Conservation (phyloP, 768 basidiomycete species). For the Termitomyces titanicus region DNA sequence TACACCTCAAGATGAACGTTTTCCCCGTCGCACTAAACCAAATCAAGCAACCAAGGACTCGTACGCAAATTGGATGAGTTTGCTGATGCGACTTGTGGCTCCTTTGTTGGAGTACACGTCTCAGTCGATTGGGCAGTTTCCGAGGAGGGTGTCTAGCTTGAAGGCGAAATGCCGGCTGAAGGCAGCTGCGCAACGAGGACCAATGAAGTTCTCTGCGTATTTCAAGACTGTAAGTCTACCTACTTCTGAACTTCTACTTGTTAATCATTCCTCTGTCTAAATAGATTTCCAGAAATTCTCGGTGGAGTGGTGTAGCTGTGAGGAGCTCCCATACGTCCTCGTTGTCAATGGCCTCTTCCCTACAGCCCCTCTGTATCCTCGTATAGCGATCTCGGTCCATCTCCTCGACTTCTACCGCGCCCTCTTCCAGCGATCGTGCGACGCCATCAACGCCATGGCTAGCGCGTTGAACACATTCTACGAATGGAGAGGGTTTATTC, state of each 20-base stretch:
- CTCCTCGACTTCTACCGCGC: slow-evolving; percentile 28
- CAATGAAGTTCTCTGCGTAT: no score
- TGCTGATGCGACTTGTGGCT: no score
- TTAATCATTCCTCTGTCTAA: background rate
- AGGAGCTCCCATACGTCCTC: slow-evolving; percentile 18
- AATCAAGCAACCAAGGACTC: no score
- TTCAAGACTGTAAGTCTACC: slow-evolving; percentile 1
- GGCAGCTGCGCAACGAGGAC: no score
- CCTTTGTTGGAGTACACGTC: no score
- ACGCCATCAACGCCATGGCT: slow-evolving; percentile 29
- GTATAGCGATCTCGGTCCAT: slow-evolving; percentile 25
- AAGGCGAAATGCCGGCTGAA: no score
- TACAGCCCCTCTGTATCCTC: slow-evolving; percentile 19
- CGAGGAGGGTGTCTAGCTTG: no score
- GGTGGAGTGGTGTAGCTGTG: slow-evolving; percentile 22
- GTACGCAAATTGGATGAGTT: no score
- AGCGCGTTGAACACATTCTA: slow-evolving; percentile 27
- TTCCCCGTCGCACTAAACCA: no score
- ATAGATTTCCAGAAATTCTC: slow-evolving; percentile 16
- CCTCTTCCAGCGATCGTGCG: slow-evolving; percentile 33
- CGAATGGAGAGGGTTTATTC: background rate
- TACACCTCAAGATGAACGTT: no score
- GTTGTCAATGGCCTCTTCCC: slow-evolving; percentile 32
- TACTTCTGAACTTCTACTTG: no score
- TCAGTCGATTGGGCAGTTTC: no score